phyloP scores from a whole-genome alignment of 2,329 filamentous ascomycete species.

The Fusarium sp. region DNA sequence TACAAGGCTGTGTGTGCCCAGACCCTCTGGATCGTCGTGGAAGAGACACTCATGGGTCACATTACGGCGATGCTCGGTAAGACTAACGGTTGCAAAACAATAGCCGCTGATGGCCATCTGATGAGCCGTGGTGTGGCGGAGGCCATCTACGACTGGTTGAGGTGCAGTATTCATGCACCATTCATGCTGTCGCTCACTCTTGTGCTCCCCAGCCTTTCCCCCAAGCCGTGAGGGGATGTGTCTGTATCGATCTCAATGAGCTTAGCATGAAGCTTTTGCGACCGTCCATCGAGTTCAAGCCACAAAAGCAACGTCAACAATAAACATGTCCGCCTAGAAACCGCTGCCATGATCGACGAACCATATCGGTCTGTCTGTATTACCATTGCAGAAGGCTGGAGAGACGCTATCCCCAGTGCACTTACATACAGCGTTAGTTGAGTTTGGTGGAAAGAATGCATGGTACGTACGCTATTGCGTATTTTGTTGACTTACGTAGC shows the following conservation, averaged over 20 bases:
- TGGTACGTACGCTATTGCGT: constrained; percentile 31
- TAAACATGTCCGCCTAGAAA: constrained; percentile 25
- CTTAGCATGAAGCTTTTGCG: background rate
- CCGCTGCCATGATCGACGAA: constrained; percentile 5
- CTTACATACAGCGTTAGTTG: background rate
- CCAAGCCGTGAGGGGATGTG: background rate
- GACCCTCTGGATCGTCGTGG: background rate
- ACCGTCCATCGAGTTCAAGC: constrained; percentile 12
- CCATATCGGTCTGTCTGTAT: constrained; percentile 17
- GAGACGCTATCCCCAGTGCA: background rate
- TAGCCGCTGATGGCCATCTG: constrained; percentile 6
- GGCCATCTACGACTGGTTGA: background rate
- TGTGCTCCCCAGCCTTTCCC: background rate
- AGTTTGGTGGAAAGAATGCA: constrained; percentile 14
- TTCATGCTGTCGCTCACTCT: constrained; percentile 3
- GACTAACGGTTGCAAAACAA: constrained; percentile 2
- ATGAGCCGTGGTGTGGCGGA: constrained; percentile 20
- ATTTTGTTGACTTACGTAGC: constrained; percentile 1
- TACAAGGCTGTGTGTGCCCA: constrained; percentile 1
- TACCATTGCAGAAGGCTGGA: constrained; percentile 9
- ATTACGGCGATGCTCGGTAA: constrained; percentile 7
- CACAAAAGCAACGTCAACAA: constrained; percentile 23
- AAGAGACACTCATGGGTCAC: constrained; percentile 3
- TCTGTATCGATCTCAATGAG: background rate
- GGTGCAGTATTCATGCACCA: constrained; percentile 5